phyloP scores from a whole-genome alignment of 2,329 filamentous ascomycete species.

The Nothopassalora personata region DNA sequence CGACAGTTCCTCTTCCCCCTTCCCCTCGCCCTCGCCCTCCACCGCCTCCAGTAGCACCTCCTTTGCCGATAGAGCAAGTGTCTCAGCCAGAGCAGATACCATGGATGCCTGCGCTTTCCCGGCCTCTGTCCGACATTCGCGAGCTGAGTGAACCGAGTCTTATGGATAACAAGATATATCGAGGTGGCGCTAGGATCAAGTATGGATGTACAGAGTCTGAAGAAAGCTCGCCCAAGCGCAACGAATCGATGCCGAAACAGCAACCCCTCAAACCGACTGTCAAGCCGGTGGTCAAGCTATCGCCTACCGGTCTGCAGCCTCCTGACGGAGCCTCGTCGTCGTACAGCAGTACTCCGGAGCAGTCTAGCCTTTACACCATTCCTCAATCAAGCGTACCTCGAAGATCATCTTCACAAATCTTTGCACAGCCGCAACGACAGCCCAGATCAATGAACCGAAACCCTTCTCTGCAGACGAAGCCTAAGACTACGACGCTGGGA shows the following conservation, averaged over 20 bases:
- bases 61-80: background rate
- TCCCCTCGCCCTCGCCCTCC: conserved; percentile 11
- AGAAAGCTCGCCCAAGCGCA: conserved; percentile 25
- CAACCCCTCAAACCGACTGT: conserved; percentile 17
- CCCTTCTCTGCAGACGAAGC: background rate
- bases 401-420: conserved; percentile 40
- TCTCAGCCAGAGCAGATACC: conserved; percentile 8
- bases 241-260: conserved; percentile 19
- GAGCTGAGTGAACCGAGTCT: conserved; percentile 47
- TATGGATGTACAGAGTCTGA: conserved; percentile 25
- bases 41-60: conserved; percentile 10
- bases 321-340: conserved; percentile 25
- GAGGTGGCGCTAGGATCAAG: conserved; percentile 3
- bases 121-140: conserved; percentile 47
- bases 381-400: conserved; percentile 42
- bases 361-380: conserved; percentile 43
- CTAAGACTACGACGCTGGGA: background rate
- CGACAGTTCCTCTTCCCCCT: conserved; percentile 2
- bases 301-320: background rate
- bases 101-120: conserved; percentile 31
- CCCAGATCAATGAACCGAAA: background rate
- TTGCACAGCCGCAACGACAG: background rate
- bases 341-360: conserved; percentile 34
- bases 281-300: background rate
- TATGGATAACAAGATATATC: conserved; percentile 21